phyloP scores from a whole-genome alignment of 2,329 filamentous ascomycete species.

The Pestalotiopsis sp. region DNA sequence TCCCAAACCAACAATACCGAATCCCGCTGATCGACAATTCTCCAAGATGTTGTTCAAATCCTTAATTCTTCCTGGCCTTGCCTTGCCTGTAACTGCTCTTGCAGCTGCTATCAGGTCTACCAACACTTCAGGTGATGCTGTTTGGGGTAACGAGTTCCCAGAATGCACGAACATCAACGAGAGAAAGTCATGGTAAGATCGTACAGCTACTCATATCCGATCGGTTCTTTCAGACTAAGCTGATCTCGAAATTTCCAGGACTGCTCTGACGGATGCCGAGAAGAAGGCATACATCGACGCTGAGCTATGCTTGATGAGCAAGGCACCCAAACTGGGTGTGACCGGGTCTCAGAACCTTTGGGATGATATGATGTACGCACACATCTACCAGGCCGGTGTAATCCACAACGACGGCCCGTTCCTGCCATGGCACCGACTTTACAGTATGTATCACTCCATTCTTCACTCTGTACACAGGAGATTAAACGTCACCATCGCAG shows the following conservation, averaged over 20 bases:
- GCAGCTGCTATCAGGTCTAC: not conserved
- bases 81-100: not conserved
- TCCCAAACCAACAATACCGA: not conserved
- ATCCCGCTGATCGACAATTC: not conserved
- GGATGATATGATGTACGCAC: slow-evolving; percentile 6
- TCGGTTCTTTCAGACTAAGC: not conserved
- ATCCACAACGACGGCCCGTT: not conserved
- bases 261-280: not conserved
- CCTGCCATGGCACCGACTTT: not conserved
- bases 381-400: not conserved
- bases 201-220: not conserved
- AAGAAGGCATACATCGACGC: slow-evolving; percentile 4
- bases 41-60: not conserved
- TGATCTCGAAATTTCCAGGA: not conserved
- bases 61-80: not conserved
- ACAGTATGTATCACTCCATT: not conserved
- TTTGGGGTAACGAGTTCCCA: not conserved
- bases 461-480: not conserved
- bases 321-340: not conserved
- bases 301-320: slow-evolving; percentile 11
- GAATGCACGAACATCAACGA: not conserved
- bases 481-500: not conserved
- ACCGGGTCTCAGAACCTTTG: slow-evolving; percentile 1
- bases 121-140: not conserved
- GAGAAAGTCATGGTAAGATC: not conserved